Conservation (phyloP, 2,329 filamentous ascomycete genomes). For the Fusarium praegraminearum region DNA sequence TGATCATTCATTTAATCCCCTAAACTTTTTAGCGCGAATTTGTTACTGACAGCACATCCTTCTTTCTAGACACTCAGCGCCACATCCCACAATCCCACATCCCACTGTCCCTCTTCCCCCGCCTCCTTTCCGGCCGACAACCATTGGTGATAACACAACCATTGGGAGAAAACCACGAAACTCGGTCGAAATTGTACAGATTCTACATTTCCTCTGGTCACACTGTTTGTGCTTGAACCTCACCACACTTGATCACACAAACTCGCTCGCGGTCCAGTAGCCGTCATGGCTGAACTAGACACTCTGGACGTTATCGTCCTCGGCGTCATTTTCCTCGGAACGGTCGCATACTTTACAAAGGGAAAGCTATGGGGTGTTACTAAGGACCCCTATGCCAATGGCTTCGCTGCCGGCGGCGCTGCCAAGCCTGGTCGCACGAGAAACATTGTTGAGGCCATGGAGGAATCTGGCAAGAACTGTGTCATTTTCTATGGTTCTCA, state of each 20-base stretch:
- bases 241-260: constrained; percentile 15
- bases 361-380: constrained; percentile 91
- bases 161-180: constrained; percentile 24
- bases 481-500: constrained; percentile 99
- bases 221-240: neutral
- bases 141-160: constrained; percentile 19
- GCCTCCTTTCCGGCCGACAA: constrained; percentile 47
- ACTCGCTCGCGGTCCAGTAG: constrained; percentile 23
- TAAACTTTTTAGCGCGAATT: constrained; percentile 29
- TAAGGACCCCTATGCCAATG: constrained; percentile 88
- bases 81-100: constrained; percentile 43
- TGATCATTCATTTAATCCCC: constrained; percentile 27
- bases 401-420: constrained; percentile 76
- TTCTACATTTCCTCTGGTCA: constrained; percentile 1
- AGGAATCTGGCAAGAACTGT: constrained; percentile 95
- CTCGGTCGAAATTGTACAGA: constrained; percentile 5
- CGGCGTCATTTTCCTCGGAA: constrained; percentile 83
- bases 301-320: constrained; percentile 96
- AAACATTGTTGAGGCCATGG: constrained; percentile 95
- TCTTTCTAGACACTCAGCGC: constrained; percentile 41
- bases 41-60: constrained; percentile 41
- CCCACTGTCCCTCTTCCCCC: constrained; percentile 38
- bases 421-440: constrained; percentile 86
- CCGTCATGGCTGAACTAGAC: constrained; percentile 92
- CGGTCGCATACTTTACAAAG: constrained; percentile 96